These are phyloP conservation scores for Cladosporium sp. DNA, from an alignment of 2,329 filamentous ascomycete species.

Conservation along the genomic window DNA sequence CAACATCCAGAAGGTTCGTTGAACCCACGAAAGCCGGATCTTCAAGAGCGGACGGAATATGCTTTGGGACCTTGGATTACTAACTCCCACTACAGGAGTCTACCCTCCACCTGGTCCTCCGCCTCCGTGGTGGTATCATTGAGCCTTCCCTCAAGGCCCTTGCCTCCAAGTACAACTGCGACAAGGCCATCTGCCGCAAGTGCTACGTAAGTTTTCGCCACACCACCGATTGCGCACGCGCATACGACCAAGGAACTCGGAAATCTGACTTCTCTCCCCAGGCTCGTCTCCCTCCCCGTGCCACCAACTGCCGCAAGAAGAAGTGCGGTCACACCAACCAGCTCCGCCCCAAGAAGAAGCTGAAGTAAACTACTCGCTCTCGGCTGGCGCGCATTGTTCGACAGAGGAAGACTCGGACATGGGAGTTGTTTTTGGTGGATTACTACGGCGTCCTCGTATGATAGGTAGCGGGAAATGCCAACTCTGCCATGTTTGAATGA, in stretches of 20 bases:
- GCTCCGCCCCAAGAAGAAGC: conserved; percentile 99
- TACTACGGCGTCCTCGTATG: conserved; percentile 16
- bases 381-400: conserved; percentile 30
- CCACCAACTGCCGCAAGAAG: conserved; percentile 99
- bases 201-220: conserved; percentile 78
- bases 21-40: background rate
- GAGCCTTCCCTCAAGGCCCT: conserved; percentile 98
- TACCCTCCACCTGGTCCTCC: conserved; percentile 96
- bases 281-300: conserved; percentile 90
- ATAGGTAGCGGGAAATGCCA: conserved; percentile 23
- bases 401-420: conserved; percentile 10
- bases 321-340: conserved; percentile 99
- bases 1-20: conserved; percentile 96
- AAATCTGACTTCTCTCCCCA: conserved; percentile 31
- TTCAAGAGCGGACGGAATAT: background rate
- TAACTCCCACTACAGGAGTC: conserved; percentile 68
- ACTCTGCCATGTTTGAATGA: conserved; percentile 23
- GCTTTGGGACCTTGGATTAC: background rate
- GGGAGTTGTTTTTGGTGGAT: conserved; percentile 21
- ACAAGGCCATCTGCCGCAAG: conserved; percentile 99
- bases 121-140: conserved; percentile 98
- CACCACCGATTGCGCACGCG: background rate
- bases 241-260: conserved; percentile 19
- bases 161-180: conserved; percentile 99
- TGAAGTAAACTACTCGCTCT: conserved; percentile 71